Evolutionary conservation across 495 filamentous ascomycete species (phyloP), one percentile per base, ranked within the genome.

Genomic region (Polyplosphaeria fusca): DNA sequence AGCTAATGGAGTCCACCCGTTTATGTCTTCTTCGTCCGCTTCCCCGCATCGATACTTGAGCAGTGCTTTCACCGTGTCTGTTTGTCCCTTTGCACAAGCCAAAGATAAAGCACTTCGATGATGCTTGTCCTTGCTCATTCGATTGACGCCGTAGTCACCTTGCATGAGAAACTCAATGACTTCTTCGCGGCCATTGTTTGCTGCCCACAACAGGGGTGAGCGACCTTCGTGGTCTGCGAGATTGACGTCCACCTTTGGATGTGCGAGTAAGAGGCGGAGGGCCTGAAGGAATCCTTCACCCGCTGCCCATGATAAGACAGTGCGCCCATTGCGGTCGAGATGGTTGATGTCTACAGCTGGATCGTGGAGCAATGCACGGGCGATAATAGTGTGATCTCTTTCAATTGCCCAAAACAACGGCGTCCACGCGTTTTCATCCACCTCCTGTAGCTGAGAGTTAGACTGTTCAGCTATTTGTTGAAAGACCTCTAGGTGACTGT

Each of bases 341-440:
- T 45, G 57, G 25, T 60, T 60, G 49, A 47, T 48, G 28, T 54
- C 44, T 13, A 48, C 35, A 9, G 28, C 3, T 19, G 43, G 19
- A 2, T 56, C 32, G 2, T 22, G 12, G 12, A 60, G 48, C 32
- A 60, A 28, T 23, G 47, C 3, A 13, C 27, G 55, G 16, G 18
- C 55, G 24, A 51, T 51, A 5, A 4, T 24, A 20, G 48, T 39
- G n/a, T 51, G 40, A 40, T 59, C 48, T 43, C 54, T 12, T 18
- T 48, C 11, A 2, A 59, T 25, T 12, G 55, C 55, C 55, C 55
- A 59, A 25, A 52, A 52, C 1, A 59, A 39, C 12, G 55, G 55
- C 16, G 55, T 52, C 55, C 55, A 59, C 14, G 25, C 26, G 4
- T 9, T 52, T 3, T 47, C 18, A 44, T 59, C 55, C 26, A 20